Percentiles rank a stretch among this genome's conserved stretches.
phyloP scores from a whole-genome alignment of 1,284 basidiomycete species.

The Moesziomyces antarcticus region DNA sequence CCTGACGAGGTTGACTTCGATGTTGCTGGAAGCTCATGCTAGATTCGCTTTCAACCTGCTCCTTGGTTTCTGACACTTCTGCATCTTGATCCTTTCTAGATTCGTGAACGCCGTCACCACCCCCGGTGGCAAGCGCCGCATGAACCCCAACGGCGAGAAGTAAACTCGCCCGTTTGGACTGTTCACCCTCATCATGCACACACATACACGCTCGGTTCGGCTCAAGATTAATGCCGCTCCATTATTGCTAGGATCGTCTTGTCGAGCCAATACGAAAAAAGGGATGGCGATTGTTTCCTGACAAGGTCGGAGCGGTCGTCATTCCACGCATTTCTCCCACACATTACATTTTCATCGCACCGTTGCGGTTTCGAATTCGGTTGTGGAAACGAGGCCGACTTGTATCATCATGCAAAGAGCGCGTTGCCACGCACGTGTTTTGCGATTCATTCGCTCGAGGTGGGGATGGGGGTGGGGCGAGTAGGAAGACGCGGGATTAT shows the following conservation, averaged over 20 bases:
- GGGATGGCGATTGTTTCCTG: conserved; percentile 1
- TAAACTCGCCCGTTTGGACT: conserved; percentile 25
- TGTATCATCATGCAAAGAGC: neutral
- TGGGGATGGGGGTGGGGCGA: neutral
- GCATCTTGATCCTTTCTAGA: conserved; percentile 69
- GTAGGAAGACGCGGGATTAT: neutral
- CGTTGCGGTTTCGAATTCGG: neutral
- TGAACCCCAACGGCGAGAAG: conserved; percentile 72
- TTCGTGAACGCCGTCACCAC: conserved; percentile 94
- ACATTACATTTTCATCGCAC: conserved; percentile 10
- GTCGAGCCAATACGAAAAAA: conserved; percentile 12
- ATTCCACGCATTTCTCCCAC: neutral
- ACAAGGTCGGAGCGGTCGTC: neutral
- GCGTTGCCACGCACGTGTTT: neutral
- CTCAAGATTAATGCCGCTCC: conserved; percentile 4
- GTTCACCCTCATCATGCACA: conserved; percentile 57
- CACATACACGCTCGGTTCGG: neutral
- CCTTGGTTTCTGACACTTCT: conserved; percentile 4
- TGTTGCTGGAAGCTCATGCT: neutral
- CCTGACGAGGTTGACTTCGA: neutral
- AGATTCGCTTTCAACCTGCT: neutral
- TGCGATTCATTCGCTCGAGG: neutral
- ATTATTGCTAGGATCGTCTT: conserved; percentile 19
- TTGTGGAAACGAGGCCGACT: too few species aligned
- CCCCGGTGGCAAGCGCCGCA: conserved; percentile 92